phyloP scores from a whole-genome alignment of 2,329 filamentous ascomycete species.

The Sclerotinia subarctica region DNA sequence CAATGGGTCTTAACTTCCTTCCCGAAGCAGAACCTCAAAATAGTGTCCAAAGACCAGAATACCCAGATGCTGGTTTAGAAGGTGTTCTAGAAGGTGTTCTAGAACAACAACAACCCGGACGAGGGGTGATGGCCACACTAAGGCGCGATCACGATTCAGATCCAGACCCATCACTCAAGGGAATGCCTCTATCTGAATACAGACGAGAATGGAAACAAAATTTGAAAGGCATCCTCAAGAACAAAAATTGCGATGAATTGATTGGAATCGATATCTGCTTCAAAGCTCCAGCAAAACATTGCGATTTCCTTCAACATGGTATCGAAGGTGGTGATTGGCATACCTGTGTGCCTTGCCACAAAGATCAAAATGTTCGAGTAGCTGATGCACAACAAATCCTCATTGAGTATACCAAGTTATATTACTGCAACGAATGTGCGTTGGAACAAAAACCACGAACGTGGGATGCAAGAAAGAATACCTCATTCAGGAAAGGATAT shows the following conservation, averaged over 20 bases:
- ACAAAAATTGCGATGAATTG: conserved; percentile 1
- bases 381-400: not conserved
- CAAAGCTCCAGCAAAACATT: conserved; percentile 1
- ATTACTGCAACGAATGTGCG: conserved; percentile 3
- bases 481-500: not conserved
- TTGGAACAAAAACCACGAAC: not conserved
- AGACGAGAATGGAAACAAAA: conserved; percentile 4
- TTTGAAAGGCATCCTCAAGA: not conserved
- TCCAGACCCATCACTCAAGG: not conserved
- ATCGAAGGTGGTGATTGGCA: not conserved
- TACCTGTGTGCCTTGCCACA: not conserved
- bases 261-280: conserved; percentile 9
- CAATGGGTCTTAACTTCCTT: no score
- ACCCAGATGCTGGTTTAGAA: not conserved
- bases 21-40: not conserved
- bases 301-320: conserved; percentile 5
- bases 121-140: not conserved
- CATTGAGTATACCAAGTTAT: not conserved
- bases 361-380: not conserved
- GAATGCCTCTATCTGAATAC: not conserved
- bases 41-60: not conserved
- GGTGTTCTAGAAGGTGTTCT: not conserved
- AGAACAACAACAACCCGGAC: not conserved
- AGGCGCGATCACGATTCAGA: not conserved
- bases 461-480: rapidly evolving